Evolutionary conservation across 345 rosid species (phyloP), one percentile per base, ranked within the genome.

Genomic region (Citrus glauca): DNA sequence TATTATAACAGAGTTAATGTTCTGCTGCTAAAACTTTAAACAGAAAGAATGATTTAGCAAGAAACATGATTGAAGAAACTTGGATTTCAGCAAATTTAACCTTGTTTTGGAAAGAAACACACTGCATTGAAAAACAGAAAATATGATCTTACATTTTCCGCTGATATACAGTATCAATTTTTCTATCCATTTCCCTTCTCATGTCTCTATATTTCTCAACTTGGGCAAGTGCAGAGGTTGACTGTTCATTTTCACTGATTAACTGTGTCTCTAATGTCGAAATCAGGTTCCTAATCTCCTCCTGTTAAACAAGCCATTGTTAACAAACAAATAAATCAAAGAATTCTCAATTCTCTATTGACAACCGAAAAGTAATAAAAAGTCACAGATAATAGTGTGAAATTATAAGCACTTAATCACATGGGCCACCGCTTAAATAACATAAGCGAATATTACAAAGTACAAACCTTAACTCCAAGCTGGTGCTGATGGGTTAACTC

Each of bases 81-180:
- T 68, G 17, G 70, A 53, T 42, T 60, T 72, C 11, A 40, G 48
- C 35, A 50, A 48, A 55, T 11, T 70, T 9, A 75, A 66, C 42
- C 75, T 17, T 71, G 56, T 38, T 37, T 56, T 55, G 35, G 19
- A 68, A 64, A 37, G 27, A 72, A 17, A 20, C 57, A 78, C 48
- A 28, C 60, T 19, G 48, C 45, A 22, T 50, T 50, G 19, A 37
- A 35, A 71, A 75, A 64, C 28, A 48, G 76, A 71, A 63, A 61
- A 82, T 33, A 30, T 6, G 6, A 63, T 71, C 89, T 85, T 86
- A 96, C 98, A 96, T 89, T 81, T 88, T 90, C 57, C 97, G 93
- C 78, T 90, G 99, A 83, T 91, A 94, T 24, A 87, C 94, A 78
- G 90, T 90, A 80, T 96, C 97, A 42, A 87, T 86, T 85, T 86